phyloP scores from a whole-genome alignment of 2,329 filamentous ascomycete species.

The Ophiostoma ulmi region DNA sequence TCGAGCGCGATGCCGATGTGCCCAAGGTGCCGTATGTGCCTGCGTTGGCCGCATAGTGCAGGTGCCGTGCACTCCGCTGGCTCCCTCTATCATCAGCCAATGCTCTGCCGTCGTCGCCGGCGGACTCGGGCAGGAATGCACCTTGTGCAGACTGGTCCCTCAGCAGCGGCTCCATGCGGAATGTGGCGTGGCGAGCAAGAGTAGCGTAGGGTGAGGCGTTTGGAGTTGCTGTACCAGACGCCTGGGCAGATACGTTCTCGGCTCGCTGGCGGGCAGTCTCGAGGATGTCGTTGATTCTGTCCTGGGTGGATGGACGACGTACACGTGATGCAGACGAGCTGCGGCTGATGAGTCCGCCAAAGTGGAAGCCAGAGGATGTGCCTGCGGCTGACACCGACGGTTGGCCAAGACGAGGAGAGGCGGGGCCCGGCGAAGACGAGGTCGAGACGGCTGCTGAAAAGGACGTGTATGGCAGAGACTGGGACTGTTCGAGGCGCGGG shows the following conservation, averaged over 20 bases:
- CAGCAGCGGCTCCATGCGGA: conserved; percentile 26
- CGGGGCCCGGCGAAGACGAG: conserved; percentile 1
- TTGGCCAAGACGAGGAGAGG: neutral
- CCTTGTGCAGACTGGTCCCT: conserved; percentile 26
- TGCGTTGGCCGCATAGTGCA: conserved; percentile 23
- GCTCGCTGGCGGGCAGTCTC: conserved; percentile 33
- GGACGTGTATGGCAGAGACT: neutral
- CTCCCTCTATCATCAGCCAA: conserved; percentile 24
- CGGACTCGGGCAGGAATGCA: conserved; percentile 21
- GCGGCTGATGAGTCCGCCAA: conserved; percentile 15
- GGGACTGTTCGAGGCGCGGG: neutral
- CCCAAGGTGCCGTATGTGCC: conserved; percentile 18
- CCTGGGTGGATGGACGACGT: conserved; percentile 32
- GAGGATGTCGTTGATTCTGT: conserved; percentile 35
- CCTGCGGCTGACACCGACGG: neutral
- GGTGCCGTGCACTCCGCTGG: conserved; percentile 25
- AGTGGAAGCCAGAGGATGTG: conserved; percentile 9
- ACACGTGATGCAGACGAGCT: conserved; percentile 17
- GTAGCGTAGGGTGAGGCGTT: conserved; percentile 17
- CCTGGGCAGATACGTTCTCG: conserved; percentile 26
- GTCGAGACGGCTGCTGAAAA: neutral
- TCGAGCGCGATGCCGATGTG: conserved; percentile 14
- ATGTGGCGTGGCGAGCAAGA: conserved; percentile 12
- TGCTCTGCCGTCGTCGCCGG: conserved; percentile 26
- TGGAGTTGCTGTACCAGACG: conserved; percentile 7